These are phyloP conservation scores for Irpex sp. DNA, from an alignment of 1,284 basidiomycete genomes.

Conservation along the genomic window DNA sequence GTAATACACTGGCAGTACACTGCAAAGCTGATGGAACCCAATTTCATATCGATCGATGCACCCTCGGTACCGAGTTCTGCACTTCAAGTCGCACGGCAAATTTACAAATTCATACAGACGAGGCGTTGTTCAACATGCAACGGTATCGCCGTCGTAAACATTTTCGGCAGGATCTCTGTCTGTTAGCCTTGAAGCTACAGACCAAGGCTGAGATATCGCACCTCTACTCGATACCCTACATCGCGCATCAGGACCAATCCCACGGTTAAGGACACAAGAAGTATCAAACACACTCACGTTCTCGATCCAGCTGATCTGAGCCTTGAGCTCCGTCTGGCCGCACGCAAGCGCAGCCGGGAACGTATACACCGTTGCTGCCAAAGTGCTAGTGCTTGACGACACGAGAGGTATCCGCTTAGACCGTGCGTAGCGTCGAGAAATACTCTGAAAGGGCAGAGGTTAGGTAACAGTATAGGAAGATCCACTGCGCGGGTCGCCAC, in stretches of 20 bases:
- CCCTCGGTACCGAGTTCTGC: too few relatives aligned
- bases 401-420: conserved; percentile 38
- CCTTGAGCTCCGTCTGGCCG: conserved; percentile 43
- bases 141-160: conserved; percentile 13
- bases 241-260: neutral
- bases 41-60: too few relatives aligned
- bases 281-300: conserved; percentile 21
- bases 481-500: neutral
- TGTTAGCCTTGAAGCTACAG: neutral
- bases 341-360: conserved; percentile 47
- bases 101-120: too few relatives aligned
- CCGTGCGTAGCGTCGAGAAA: conserved; percentile 40
- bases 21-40: too few relatives aligned
- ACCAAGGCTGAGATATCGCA: neutral
- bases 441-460: conserved; percentile 28
- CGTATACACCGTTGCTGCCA: conserved; percentile 23
- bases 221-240: conserved; percentile 19
- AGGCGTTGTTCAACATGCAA: neutral
- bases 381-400: conserved; percentile 19
- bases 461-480: neutral
- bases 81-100: too few relatives aligned
- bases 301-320: conserved; percentile 43
- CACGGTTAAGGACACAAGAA: neutral
- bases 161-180: conserved; percentile 13
- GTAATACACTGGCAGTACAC: too few relatives aligned